Conservation (phyloP, 2,329 filamentous ascomycete species). For the Aphanocladium album region DNA sequence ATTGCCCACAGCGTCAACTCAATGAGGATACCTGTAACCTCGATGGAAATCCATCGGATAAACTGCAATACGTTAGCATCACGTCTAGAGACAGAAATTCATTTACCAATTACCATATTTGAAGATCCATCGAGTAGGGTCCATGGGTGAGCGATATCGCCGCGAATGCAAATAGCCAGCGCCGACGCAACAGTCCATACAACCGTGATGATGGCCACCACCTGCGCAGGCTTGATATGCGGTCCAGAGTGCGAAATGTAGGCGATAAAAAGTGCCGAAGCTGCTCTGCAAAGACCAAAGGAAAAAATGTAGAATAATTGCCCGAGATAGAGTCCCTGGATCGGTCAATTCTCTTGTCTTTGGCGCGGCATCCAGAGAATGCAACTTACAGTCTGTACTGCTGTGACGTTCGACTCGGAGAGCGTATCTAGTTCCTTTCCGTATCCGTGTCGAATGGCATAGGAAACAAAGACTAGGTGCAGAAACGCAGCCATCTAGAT, state of each 20-base stretch:
- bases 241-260: background rate
- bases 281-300: background rate
- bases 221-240: background rate
- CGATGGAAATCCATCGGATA: background rate
- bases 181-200: background rate
- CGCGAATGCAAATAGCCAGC: background rate
- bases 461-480: background rate
- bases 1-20: constrained; percentile 1
- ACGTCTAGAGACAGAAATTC: background rate
- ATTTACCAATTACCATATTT: background rate
- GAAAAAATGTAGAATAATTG: constrained; percentile 2
- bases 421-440: background rate
- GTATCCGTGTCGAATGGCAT: background rate
- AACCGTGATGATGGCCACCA: background rate
- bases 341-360: background rate
- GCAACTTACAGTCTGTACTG: background rate
- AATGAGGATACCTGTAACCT: background rate
- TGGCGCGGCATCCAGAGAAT: too few species aligned
- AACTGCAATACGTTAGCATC: background rate
- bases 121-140: background rate
- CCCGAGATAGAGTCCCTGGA: background rate
- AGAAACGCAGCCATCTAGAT: background rate
- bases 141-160: background rate
- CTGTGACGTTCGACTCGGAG: background rate
- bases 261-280: constrained; percentile 1